Evolutionary conservation across 2,329 filamentous ascomycete genomes (phyloP), one percentile per base, ranked within the genome.

Genomic region (Blastomyces percursus): DNA sequence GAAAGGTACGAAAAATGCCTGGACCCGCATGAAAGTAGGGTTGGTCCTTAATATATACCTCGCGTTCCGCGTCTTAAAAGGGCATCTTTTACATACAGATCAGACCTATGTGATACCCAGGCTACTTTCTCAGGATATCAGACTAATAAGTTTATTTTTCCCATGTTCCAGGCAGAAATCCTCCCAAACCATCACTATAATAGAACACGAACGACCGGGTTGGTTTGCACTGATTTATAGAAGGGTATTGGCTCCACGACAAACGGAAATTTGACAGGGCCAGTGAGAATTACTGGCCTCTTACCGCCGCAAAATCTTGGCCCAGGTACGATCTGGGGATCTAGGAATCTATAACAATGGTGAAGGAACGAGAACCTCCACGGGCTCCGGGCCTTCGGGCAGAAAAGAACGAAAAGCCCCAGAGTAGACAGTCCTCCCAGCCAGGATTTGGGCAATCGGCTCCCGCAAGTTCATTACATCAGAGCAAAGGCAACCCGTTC

Each of bases 371-470:
- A 19, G 60, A 61, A 12, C 60, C 60, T 16, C 50, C 60, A 4
- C 54, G 11, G 51, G 19, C 54, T 5, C 27, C 61, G 4, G 38
- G n/a, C n/a, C 40, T n/a, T 44, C 30, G 32, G 16, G 11, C 50
- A 8, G 30, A 38, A 2, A 42, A 46, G 24, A 46, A 35, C 16
- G 38, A 54, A 24, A 60, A 38, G 27, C 5, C 60, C 16, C 50
- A 38, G 40, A 44, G 30, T 19, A 44, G 24, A 42, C 35, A 35
- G 6, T 9, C 32, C 14, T 27, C 54, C 16, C n/a, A 40, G 21
- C 76, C 80, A 57, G 78, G 84, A 67, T 86, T 86, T 68, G 84
- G 84, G 58, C 80, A 82, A 67, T 77, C 84, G 2, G 84, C 82
- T 64, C 81, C 83, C 19, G 72, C 86, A 61, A 76, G 81, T 38